phyloP scores from a whole-genome alignment of 139 green algal genomes.

The Micromonas commoda region DNA sequence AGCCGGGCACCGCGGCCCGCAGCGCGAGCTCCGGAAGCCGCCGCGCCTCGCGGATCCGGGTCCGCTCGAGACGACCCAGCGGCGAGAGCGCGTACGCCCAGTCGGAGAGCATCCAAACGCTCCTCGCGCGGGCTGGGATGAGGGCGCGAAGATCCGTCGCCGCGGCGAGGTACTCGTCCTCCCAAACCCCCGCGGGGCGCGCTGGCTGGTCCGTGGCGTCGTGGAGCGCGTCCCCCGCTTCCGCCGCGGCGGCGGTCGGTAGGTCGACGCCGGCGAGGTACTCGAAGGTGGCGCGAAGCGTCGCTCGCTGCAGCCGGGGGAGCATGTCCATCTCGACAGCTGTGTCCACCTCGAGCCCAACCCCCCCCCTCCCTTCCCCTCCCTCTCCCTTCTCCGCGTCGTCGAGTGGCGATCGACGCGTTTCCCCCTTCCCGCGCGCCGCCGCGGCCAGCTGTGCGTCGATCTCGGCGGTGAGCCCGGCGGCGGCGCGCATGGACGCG shows the following conservation, averaged over 20 bases:
- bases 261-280: conserved; percentile 7
- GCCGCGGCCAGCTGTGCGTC: background rate
- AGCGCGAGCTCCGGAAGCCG: background rate
- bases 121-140: conserved; percentile 15
- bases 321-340: background rate
- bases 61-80: background rate
- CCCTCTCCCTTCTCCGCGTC: background rate
- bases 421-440: too few species aligned
- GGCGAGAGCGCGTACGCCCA: conserved; percentile 1
- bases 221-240: background rate
- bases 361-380: background rate
- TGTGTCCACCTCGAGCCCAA: background rate
- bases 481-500: background rate
- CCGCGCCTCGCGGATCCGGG: background rate
- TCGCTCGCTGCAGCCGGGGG: background rate
- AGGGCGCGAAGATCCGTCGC: conserved; percentile 5
- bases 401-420: background rate
- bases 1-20: background rate
- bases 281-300: conserved; percentile 6
- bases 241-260: background rate
- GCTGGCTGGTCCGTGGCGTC: background rate
- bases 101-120: conserved; percentile 16
- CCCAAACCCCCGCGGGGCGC: background rate
- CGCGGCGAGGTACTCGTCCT: conserved; percentile 4
- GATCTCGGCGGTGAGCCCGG: background rate